These are phyloP conservation scores for Penicillium diatomitis DNA, from an alignment of 495 filamentous ascomycete species.

Conservation along the genomic window DNA sequence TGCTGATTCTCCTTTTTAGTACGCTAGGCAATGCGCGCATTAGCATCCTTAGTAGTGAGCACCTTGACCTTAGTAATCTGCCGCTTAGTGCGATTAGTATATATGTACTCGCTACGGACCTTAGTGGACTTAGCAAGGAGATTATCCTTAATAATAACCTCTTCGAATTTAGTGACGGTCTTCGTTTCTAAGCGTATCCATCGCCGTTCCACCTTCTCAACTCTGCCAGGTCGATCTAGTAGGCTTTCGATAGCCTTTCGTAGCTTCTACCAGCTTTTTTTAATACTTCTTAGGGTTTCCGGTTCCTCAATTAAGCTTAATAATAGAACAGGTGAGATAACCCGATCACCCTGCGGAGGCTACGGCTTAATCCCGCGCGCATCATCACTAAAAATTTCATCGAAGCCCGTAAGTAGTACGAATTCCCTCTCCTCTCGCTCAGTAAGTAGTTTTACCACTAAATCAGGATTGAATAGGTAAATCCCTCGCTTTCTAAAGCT, in stretches of 20 bases:
- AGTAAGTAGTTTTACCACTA: background rate
- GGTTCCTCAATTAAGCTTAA: too few relatives aligned
- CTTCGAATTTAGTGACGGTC: background rate
- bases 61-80: background rate
- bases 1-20: background rate
- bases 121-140: background rate
- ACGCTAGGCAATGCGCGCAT: background rate
- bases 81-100: background rate
- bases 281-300: background rate
- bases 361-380: background rate
- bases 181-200: background rate
- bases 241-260: too few relatives aligned
- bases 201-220: background rate
- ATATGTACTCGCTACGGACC: background rate
- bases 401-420: background rate
- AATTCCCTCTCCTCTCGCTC: background rate
- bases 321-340: too few relatives aligned
- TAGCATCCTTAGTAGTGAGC: background rate
- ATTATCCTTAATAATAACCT: background rate
- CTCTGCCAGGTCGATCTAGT: too few relatives aligned
- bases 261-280: conserved; percentile 1
- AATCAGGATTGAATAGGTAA: background rate
- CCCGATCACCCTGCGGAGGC: too few relatives aligned
- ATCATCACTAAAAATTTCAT: background rate
- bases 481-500: background rate